Evolutionary conservation across 169 alveolate species (phyloP), one percentile per base, ranked within the genome.

Genomic region (Cryptosporidium canis): DNA sequence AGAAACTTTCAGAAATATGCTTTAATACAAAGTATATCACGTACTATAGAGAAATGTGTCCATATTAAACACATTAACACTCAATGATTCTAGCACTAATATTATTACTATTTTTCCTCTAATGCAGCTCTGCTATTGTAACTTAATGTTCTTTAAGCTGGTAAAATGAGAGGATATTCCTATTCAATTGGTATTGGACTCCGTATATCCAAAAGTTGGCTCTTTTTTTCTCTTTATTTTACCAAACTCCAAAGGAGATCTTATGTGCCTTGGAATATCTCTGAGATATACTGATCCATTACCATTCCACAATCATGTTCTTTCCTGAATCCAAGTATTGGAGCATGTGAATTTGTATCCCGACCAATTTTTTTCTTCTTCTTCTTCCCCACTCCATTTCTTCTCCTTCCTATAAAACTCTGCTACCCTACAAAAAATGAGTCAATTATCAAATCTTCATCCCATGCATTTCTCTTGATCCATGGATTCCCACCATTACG

Each of bases 381-480:
- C 0, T 56, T 56, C 24, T 56, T 14, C 0, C 5, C 12, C 12
- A 56, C 48, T 41, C n/a, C n/a, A n/a, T n/a, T n/a, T n/a, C n/a
- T n/a, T n/a, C n/a, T n/a, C n/a, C n/a, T n/a, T n/a, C n/a, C 48
- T 29, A 43, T 27, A 21, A 31, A 14, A 21, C 7, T 11, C 66
- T 21, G 16, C 35, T 39, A 58, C n/a, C 87, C 87, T n/a, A 77
- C 87, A 58, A 77, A 77, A 48, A 77, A 77, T 33, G 87, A 77
- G 37, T 77, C 87, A 11, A 77, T 45, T 18, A 77, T 58, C 2
- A 77, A 77, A 21, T 77, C 87, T 29, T 77, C 87, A 16, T 77
- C 87, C 87, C 87, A 77, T 29, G 77, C 87, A 43, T 45, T 77
- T 61, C 87, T 55, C 35, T 77, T 77, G 29, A 58, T 14, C 87